phyloP scores from a whole-genome alignment of 2,329 filamentous ascomycete species.

The Ambrosiella beaveri region DNA sequence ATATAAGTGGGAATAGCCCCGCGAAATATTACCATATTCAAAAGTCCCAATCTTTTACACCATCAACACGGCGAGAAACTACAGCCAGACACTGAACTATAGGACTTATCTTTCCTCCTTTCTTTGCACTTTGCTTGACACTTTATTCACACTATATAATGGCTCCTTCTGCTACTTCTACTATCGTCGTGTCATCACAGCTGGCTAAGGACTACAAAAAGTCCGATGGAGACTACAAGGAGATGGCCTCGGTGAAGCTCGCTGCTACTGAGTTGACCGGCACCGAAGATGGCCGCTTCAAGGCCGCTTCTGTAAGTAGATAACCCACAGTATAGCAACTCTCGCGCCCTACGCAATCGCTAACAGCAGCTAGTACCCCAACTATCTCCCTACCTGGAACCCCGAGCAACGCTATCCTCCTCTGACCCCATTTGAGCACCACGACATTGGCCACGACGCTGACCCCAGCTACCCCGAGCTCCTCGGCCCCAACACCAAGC shows the following conservation, averaged over 20 bases:
- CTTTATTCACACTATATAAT: not conserved
- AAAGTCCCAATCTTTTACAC: too few relatives aligned
- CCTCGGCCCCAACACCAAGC: constrained; percentile 32
- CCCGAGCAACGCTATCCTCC: constrained; percentile 46
- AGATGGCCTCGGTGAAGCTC: constrained; percentile 7
- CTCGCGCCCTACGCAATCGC: not conserved
- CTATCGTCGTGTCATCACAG: constrained; percentile 1
- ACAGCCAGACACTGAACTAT: too few relatives aligned
- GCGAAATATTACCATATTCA: too few relatives aligned
- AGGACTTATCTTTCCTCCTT: not conserved
- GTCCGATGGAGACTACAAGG: constrained; percentile 12
- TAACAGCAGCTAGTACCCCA: constrained; percentile 34
- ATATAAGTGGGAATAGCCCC: too few relatives aligned
- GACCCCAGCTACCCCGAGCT: constrained; percentile 53
- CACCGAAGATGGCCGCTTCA: constrained; percentile 7
- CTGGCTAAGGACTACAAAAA: constrained; percentile 6
- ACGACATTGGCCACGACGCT: constrained; percentile 60
- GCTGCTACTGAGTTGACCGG: constrained; percentile 12
- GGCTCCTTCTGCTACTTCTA: constrained; percentile 11
- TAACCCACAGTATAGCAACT: not conserved
- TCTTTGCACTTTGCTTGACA: not conserved
- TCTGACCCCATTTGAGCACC: constrained; percentile 51
- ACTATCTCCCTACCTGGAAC: constrained; percentile 60
- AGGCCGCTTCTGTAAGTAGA: constrained; percentile 7
- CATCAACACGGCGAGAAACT: too few relatives aligned